Percentiles rank a stretch among this genome's conserved stretches.
Conservation (phyloP, 345 rosid genomes). For the Salix purpurea region DNA sequence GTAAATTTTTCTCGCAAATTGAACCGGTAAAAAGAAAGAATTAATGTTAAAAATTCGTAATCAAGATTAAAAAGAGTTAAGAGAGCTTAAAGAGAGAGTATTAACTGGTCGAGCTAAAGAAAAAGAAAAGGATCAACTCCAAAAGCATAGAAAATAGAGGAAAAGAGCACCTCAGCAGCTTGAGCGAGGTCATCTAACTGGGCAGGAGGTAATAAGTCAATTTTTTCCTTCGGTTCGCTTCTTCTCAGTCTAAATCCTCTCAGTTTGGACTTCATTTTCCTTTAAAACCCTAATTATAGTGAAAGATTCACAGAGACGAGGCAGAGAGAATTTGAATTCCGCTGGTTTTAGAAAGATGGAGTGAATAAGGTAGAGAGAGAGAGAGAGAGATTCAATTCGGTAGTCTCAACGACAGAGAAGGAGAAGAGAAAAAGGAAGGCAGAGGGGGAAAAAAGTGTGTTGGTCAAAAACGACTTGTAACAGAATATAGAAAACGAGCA, state of each 20-base stretch:
- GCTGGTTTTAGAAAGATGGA: conserved; percentile 4
- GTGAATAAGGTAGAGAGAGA: conserved; percentile 8
- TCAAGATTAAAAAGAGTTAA: not conserved
- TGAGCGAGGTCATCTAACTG: conserved; percentile 76
- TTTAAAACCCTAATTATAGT: conserved; percentile 35
- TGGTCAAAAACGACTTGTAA: conserved; percentile 25
- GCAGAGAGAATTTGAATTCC: conserved; percentile 3
- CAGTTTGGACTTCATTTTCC: conserved; percentile 77
- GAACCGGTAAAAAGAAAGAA: not conserved
- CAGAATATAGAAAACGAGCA: not conserved
- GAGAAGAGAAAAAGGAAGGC: conserved; percentile 13
- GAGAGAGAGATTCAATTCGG: conserved; percentile 26
- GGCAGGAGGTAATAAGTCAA: conserved; percentile 41
- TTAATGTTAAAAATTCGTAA: not conserved
- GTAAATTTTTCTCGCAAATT: not conserved
- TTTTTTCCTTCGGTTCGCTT: conserved; percentile 63
- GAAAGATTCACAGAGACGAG: not conserved
- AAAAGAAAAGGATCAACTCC: not conserved
- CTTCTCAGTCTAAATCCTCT: conserved; percentile 67
- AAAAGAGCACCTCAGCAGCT: conserved; percentile 61
- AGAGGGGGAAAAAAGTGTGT: not conserved
- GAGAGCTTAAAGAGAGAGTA: not conserved
- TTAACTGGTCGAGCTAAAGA: not conserved
- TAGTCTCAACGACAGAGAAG: conserved; percentile 48
- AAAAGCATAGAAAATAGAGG: not conserved